These are phyloP conservation scores for Candida qinlingensis DNA, from an alignment of 805 yeast genomes.

Conservation along the genomic window DNA sequence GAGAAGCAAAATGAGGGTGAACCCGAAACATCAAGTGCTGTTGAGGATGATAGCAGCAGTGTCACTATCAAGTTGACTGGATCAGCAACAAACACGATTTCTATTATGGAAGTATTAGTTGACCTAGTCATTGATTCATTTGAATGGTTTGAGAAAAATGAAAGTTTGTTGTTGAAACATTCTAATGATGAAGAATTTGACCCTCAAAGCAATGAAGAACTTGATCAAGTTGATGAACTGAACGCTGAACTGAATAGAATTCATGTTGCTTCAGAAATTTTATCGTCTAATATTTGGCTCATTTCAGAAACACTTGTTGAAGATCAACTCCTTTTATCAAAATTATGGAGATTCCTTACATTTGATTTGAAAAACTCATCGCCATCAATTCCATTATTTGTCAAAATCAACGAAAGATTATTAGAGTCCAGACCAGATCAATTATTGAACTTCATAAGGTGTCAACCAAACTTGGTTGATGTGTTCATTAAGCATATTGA, in stretches of 20 bases:
- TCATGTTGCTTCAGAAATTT: slow-evolving; percentile 74
- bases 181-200: slow-evolving; percentile 8
- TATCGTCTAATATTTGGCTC: slow-evolving; percentile 88
- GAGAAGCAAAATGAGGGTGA: neutral
- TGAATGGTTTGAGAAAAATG: slow-evolving; percentile 32
- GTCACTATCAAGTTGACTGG: neutral
- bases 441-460: slow-evolving; percentile 46
- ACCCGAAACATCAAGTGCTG: neutral
- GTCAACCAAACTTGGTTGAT: slow-evolving; percentile 53
- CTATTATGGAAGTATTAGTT: slow-evolving; percentile 38
- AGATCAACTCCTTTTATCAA: slow-evolving; percentile 52
- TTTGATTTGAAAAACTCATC: slow-evolving; percentile 51
- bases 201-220: neutral
- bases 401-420: slow-evolving; percentile 84
- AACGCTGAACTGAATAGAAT: slow-evolving; percentile 30
- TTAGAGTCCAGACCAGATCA: slow-evolving; percentile 74
- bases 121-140: slow-evolving; percentile 37
- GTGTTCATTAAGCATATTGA: slow-evolving; percentile 75
- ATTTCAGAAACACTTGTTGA: slow-evolving; percentile 85
- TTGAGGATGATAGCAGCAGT: slow-evolving; percentile 20
- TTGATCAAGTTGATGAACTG: slow-evolving; percentile 17
- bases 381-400: slow-evolving; percentile 72
- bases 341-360: slow-evolving; percentile 76
- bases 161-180: slow-evolving; percentile 9
- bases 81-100: slow-evolving; percentile 24